Evolutionary conservation across 805 yeast species (phyloP), one percentile per base, ranked within the genome.

Genomic region (Metschnikowia sp.): DNA sequence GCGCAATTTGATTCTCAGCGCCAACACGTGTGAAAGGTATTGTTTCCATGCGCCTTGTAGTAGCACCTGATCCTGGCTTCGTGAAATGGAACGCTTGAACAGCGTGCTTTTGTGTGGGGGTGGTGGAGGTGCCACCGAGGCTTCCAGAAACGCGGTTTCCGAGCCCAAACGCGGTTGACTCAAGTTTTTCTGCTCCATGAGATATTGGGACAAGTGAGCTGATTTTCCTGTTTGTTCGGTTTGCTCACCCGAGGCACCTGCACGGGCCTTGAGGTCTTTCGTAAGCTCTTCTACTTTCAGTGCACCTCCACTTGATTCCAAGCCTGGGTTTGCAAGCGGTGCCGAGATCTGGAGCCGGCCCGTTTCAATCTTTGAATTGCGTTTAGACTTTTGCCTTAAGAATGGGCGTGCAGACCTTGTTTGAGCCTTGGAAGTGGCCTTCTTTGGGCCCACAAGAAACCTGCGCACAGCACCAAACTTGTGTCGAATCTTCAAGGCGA

Each of bases 1-100:
- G 38, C 76, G 58, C 42, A 72, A 58, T 47, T 65, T 64, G 40
- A 72, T 70, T 29, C 77, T 52, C 54, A 65, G 69, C 30, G 59
- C 57, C n/a, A 71, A 47, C 6, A 72, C 75, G 39, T 60, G 56
- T 39, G 57, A 42, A 43, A 72, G 63, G 51, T 72, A 72, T 18
- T 48, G 57, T 37, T 58, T 61, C 77, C 77, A 72, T 3, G 58
- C 47, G n/a, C 26, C 32, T 15, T 48, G 42, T 12, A 44, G 38
- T 40, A 13, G 37, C 11, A 19, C 35, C 18, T 32, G 36, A 10
- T 47, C 43, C 32, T 28, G 36, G 13, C 10, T 31, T 10, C 30
- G 10, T 12, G 43, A 31, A 10, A 44, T 32, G 6, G 30, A 10
- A 13, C 31, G 32, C 30, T 40, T 31, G 37, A 48, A 43, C 45